These are phyloP conservation scores for Colletotrichum noveboracense DNA, from an alignment of 2,329 filamentous ascomycete genomes.

Conservation along the genomic window DNA sequence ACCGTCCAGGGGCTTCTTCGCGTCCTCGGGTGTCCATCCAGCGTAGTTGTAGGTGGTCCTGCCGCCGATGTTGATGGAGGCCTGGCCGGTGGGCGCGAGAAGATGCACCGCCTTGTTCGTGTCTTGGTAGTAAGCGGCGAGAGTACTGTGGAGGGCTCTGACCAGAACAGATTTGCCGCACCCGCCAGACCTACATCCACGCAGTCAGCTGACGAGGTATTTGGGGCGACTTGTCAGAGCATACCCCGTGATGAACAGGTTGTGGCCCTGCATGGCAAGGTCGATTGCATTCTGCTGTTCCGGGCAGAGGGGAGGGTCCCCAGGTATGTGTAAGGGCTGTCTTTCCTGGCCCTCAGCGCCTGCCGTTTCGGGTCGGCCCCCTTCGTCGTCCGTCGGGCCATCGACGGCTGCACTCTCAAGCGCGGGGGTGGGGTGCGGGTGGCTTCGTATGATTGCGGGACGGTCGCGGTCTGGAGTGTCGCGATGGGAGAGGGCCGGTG, in stretches of 20 bases:
- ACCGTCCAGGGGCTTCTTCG: neutral
- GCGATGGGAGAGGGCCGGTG: too few species aligned
- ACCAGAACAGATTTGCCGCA: neutral
- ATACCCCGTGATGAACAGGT: conserved; percentile 34
- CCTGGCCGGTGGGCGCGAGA: conserved; percentile 64
- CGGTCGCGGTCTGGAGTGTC: too few species aligned
- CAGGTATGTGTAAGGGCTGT: neutral
- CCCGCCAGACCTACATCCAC: neutral
- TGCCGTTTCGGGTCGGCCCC: too few species aligned
- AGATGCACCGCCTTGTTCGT: conserved; percentile 41
- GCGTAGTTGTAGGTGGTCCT: conserved; percentile 62
- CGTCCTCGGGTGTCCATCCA: conserved; percentile 52
- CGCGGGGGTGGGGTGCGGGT: too few species aligned
- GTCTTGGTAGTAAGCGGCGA: neutral
- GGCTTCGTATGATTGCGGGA: too few species aligned
- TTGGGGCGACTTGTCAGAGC: neutral
- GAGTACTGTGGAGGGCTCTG: neutral
- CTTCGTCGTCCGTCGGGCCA: too few species aligned
- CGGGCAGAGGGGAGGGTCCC: neutral
- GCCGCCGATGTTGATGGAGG: conserved; percentile 62
- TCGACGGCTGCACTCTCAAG: too few species aligned
- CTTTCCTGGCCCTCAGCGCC: too few species aligned
- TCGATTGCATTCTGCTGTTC: conserved; percentile 28
- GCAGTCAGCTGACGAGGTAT: neutral
- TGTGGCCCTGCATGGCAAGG: conserved; percentile 53